Evolutionary conservation across 2,329 filamentous ascomycete species (phyloP), one percentile per base, ranked within the genome.

Genomic region (Amesomyces nigricolor): DNA sequence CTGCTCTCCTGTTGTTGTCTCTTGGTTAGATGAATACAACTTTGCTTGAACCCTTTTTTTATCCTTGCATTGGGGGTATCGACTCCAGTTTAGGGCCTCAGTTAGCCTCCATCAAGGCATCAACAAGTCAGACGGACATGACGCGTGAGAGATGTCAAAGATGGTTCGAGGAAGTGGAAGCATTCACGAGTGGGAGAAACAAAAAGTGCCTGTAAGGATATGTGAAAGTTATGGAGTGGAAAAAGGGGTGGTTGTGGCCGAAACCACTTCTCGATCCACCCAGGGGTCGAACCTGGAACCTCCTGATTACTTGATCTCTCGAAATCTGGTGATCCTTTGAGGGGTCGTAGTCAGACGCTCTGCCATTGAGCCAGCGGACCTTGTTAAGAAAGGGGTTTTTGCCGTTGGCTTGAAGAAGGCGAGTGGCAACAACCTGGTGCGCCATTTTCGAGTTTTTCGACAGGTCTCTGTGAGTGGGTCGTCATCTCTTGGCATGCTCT

Each of bases 321-420:
- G 5, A 3, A 2, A 19, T 7, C 16, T 17, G 17, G 29, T 16
- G 0, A 70, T 77, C 4, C 4, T 74, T 1, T 8, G 14, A 16
- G 16, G 9, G 2, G 3, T 51, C 54, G 54, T 56, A 56, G 54
- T 56, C 54, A 52, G 48, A 56, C 48, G 54, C 54, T 47, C 54
- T 56, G 54, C 54, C 48, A 52, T 56, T 56, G 83, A 80, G 66
- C 76, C 79, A 67, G 69, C 69, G 0, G 81, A 84, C 61, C 75
- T 39, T 44, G 16, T 16, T 51, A 38, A 19, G 6, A 13, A 35
- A 7, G 6, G 3, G 9, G 32, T 82, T 50, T 69, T 83, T n/a
- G 10, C 1, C 82, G 59, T 71, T 70, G 47, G 81, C 82, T 58
- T 81, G 2, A 35, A 35, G 6, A 35, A 9, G 32, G 32, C 3